phyloP scores from a whole-genome alignment of 169 alveolate genomes.

The Besnoitia besnoiti region DNA sequence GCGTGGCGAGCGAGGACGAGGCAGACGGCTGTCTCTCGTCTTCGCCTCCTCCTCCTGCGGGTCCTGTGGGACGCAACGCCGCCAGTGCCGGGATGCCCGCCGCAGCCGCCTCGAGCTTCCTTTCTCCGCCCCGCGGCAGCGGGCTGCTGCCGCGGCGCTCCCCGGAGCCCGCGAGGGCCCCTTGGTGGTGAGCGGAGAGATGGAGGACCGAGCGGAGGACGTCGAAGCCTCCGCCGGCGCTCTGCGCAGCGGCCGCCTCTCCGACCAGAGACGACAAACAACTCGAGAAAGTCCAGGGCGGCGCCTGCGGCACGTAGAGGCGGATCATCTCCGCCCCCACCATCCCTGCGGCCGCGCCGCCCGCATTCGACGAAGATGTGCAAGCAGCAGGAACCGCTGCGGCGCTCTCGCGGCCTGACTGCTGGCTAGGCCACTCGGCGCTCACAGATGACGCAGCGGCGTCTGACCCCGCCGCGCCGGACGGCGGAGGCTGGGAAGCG shows the following conservation, averaged over 20 bases:
- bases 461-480: background rate
- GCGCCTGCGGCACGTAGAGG: background rate
- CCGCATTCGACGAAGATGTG: background rate
- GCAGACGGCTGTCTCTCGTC: background rate
- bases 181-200: background rate
- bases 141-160: background rate
- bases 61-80: background rate
- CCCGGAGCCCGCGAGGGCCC: background rate
- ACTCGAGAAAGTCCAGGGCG: slow-evolving; percentile 10
- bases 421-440: background rate
- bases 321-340: background rate
- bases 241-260: background rate
- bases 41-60: background rate
- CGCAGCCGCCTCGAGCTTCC: background rate
- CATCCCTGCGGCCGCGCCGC: background rate
- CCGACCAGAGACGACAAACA: background rate
- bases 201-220: background rate
- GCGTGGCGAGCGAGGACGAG: background rate
- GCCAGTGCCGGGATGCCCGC: background rate
- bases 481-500: background rate
- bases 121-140: background rate
- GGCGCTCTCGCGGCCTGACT: background rate
- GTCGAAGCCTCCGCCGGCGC: background rate
- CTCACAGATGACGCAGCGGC: background rate
- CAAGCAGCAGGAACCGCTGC: background rate